Conservation (phyloP, 768 basidiomycete genomes). For the Boletus rubescentipes region DNA sequence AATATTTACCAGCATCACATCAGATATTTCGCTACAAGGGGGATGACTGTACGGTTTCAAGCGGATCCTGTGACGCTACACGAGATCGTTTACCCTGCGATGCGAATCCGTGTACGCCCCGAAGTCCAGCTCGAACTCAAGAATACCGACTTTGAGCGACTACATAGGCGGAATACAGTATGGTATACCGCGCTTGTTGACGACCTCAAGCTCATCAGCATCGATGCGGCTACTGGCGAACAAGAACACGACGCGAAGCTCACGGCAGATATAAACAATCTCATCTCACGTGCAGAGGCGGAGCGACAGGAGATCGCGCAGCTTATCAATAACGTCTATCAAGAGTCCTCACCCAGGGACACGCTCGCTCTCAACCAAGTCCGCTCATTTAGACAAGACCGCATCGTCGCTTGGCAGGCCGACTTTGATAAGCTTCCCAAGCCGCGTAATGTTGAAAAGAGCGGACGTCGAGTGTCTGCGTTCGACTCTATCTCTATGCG, state of each 20-base stretch:
- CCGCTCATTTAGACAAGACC: slow-evolving; percentile 84
- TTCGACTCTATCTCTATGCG: slow-evolving; percentile 72
- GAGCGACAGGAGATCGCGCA: slow-evolving; percentile 72
- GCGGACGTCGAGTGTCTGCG: slow-evolving; percentile 54
- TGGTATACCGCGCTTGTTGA: slow-evolving; percentile 79
- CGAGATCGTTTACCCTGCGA: slow-evolving; percentile 88
- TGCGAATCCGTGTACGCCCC: slow-evolving; percentile 79
- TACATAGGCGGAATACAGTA: slow-evolving; percentile 65
- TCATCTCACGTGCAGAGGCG: slow-evolving; percentile 71
- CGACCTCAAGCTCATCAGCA: slow-evolving; percentile 72
- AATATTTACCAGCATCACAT: slow-evolving; percentile 93
- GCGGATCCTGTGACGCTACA: slow-evolving; percentile 79
- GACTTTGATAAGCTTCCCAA: slow-evolving; percentile 88
- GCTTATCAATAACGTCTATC: slow-evolving; percentile 78
- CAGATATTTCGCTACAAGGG: slow-evolving; percentile 82
- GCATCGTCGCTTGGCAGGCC: slow-evolving; percentile 94
- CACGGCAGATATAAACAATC: slow-evolving; percentile 56
- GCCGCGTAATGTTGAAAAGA: slow-evolving; percentile 56
- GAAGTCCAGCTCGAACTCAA: slow-evolving; percentile 88
- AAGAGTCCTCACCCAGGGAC: slow-evolving; percentile 76
- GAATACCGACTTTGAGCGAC: slow-evolving; percentile 82
- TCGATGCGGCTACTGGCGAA: slow-evolving; percentile 78
- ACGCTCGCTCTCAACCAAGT: slow-evolving; percentile 87
- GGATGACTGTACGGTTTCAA: slow-evolving; percentile 87
- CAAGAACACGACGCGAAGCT: slow-evolving; percentile 66